Conservation (phyloP, 2,329 filamentous ascomycete species). For the Cylindrodendrum hubeiense region DNA sequence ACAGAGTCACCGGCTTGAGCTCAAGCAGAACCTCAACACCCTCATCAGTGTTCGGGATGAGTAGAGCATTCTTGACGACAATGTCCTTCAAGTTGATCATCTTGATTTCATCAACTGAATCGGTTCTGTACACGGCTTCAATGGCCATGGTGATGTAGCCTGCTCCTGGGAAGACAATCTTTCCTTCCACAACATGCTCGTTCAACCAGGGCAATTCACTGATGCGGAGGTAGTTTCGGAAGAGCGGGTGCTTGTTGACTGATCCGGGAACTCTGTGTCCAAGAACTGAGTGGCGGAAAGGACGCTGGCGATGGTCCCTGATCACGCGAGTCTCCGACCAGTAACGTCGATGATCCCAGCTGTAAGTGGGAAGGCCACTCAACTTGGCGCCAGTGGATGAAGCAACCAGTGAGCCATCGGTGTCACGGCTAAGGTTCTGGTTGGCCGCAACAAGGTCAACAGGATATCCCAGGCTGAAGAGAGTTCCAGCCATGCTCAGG, state of each 20-base stretch:
- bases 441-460: constrained; percentile 47
- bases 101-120: constrained; percentile 29
- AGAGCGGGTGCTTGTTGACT: constrained; percentile 44
- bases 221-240: constrained; percentile 49
- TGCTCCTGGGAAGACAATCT: constrained; percentile 50
- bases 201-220: constrained; percentile 50
- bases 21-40: constrained; percentile 42
- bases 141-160: constrained; percentile 51
- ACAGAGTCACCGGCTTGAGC: constrained; percentile 36
- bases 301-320: constrained; percentile 38
- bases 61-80: constrained; percentile 39
- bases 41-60: constrained; percentile 38
- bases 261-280: constrained; percentile 32
- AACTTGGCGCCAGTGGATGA: constrained; percentile 29
- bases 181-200: constrained; percentile 48
- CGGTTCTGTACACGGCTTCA: constrained; percentile 40
- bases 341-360: constrained; percentile 49
- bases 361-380: constrained; percentile 42
- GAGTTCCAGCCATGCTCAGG: constrained; percentile 40
- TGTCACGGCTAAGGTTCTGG: constrained; percentile 35
- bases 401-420: constrained; percentile 26
- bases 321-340: constrained; percentile 43
- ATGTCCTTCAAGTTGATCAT: constrained; percentile 36
- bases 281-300: constrained; percentile 45
- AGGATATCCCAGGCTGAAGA: constrained; percentile 45